Conservation (phyloP, 768 basidiomycete species). For the Termitomyces sp. region DNA sequence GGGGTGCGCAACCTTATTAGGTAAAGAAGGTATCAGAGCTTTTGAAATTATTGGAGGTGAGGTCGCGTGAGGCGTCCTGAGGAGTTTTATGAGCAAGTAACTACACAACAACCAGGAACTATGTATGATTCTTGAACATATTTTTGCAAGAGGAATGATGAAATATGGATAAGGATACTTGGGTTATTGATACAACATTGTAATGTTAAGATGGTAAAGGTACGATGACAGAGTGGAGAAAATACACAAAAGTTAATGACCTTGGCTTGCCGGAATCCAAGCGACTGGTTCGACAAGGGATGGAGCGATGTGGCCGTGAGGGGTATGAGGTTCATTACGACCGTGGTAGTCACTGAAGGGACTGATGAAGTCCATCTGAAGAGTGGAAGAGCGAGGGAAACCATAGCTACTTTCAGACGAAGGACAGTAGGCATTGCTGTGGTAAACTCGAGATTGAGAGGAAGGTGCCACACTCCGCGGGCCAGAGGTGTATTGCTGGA, state of each 20-base stretch:
- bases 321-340: not conserved
- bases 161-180: constrained; percentile 11
- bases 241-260: not conserved
- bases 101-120: not conserved
- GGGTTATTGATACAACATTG: constrained; percentile 9
- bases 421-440: not conserved
- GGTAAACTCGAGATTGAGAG: constrained; percentile 1
- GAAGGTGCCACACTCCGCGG: not conserved
- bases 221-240: not conserved
- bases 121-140: constrained; percentile 4
- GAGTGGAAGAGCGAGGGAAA: constrained; percentile 4
- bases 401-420: not conserved
- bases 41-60: constrained; percentile 36
- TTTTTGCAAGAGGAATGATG: not conserved
- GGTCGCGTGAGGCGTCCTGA: not conserved
- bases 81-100: not conserved
- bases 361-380: constrained; percentile 1
- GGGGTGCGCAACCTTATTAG: constrained; percentile 50
- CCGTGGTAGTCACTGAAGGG: constrained; percentile 4
- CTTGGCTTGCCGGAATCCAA: constrained; percentile 10
- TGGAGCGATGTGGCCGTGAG: not conserved
- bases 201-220: not conserved
- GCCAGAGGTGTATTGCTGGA: constrained; percentile 1
- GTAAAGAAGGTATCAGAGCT: constrained; percentile 46
- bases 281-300: constrained; percentile 6